phyloP scores from a whole-genome alignment of 305 asterid genomes.

The Fraxinus albicans region DNA sequence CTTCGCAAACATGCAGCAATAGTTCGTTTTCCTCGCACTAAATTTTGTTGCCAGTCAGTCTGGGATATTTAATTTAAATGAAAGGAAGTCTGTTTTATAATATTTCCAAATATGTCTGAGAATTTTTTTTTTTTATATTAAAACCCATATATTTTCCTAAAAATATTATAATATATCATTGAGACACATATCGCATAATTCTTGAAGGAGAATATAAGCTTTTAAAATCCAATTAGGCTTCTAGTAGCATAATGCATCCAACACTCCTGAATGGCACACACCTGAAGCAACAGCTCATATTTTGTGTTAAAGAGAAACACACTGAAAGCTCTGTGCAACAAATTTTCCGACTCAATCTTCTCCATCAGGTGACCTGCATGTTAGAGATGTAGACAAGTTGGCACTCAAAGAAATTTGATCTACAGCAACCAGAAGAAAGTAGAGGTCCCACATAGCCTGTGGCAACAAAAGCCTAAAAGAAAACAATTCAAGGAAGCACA shows the following conservation, averaged over 20 bases:
- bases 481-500: neutral
- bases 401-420: neutral
- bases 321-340: slow-evolving; percentile 96
- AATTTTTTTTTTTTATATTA: neutral
- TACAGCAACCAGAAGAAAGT: neutral
- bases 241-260: slow-evolving; percentile 4
- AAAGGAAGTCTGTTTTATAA: neutral
- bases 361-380: slow-evolving; percentile 94
- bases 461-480: neutral
- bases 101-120: neutral
- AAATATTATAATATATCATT: neutral
- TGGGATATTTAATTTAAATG: neutral
- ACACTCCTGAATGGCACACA: slow-evolving; percentile 27
- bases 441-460: neutral
- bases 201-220: neutral
- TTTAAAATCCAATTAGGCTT: neutral
- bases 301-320: slow-evolving; percentile 91
- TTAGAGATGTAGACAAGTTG: slow-evolving; percentile 8
- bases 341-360: slow-evolving; percentile 75
- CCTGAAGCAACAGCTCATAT: slow-evolving; percentile 85
- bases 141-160: neutral
- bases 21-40: neutral
- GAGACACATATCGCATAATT: neutral
- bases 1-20: neutral
- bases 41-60: neutral